Evolutionary conservation across 495 filamentous ascomycete species (phyloP).

Genomic region (Copromyces sp.): DNA sequence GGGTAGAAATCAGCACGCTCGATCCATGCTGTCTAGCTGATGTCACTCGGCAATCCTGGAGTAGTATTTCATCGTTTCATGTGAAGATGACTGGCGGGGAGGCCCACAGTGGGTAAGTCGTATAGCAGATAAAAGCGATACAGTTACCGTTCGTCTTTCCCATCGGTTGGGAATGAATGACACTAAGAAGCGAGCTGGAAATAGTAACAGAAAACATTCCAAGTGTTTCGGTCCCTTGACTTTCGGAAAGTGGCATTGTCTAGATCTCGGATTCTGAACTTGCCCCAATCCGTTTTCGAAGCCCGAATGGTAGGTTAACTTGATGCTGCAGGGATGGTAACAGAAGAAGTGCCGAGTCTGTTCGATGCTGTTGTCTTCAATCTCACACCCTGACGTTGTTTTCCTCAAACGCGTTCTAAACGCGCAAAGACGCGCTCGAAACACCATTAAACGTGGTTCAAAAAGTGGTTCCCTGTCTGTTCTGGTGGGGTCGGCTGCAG

Average conservation of each 20-base stretch:
- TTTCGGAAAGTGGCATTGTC: neutral
- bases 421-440: neutral
- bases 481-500: neutral
- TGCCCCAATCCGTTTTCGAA: neutral
- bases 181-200: neutral
- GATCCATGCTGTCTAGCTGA: neutral
- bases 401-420: neutral
- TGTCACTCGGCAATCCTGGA: neutral
- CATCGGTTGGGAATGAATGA: too few relatives aligned
- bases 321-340: neutral
- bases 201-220: neutral
- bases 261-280: neutral
- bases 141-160: too few relatives aligned
- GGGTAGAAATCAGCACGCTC: neutral
- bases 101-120: neutral
- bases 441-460: neutral
- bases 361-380: neutral
- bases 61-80: neutral
- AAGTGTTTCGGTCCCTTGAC: neutral
- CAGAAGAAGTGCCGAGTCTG: neutral
- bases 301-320: neutral
- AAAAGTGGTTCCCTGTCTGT: neutral
- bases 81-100: neutral
- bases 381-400: neutral
- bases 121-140: neutral